phyloP scores from a whole-genome alignment of 495 filamentous ascomycete species.

The Pyrenula massariospora region DNA sequence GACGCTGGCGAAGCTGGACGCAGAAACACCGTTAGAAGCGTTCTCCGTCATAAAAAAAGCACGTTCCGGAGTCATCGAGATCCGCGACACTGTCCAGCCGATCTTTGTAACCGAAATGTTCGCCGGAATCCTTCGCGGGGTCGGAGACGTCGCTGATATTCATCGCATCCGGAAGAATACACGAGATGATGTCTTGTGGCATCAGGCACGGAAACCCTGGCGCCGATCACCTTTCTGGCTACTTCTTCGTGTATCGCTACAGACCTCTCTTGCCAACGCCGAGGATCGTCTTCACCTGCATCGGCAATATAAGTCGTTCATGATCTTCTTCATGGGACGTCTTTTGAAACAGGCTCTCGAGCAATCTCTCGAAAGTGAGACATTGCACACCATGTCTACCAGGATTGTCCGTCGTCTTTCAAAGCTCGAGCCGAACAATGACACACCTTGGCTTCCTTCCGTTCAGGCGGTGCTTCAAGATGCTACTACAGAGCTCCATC shows the following conservation, averaged over 20 bases:
- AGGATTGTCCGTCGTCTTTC: slow-evolving; percentile 30
- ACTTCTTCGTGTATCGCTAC: slow-evolving; percentile 38
- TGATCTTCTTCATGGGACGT: slow-evolving; percentile 30
- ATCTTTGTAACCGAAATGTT: slow-evolving; percentile 40
- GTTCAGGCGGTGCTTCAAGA: neutral
- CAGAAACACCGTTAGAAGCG: slow-evolving; percentile 14
- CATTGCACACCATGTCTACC: slow-evolving; percentile 24
- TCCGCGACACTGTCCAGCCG: slow-evolving; percentile 36
- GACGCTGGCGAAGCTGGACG: slow-evolving; percentile 23
- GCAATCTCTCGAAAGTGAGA: slow-evolving; percentile 13
- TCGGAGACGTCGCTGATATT: slow-evolving; percentile 21
- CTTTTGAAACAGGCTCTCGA: slow-evolving; percentile 21
- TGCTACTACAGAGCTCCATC: neutral
- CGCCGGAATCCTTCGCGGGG: slow-evolving; percentile 24
- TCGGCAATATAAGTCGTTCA: slow-evolving; percentile 36
- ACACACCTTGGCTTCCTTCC: neutral
- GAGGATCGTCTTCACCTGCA: slow-evolving; percentile 3
- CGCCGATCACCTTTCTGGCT: slow-evolving; percentile 44
- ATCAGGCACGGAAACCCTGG: slow-evolving; percentile 29
- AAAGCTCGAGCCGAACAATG: slow-evolving; percentile 18
- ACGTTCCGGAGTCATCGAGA: slow-evolving; percentile 16
- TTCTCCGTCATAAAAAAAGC: slow-evolving; percentile 25
- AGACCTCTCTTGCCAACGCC: slow-evolving; percentile 12
- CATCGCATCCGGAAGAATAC: slow-evolving; percentile 37
- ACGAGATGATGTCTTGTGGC: slow-evolving; percentile 42